phyloP scores from a whole-genome alignment of 2,329 filamentous ascomycete species.

The Coniella vitis region DNA sequence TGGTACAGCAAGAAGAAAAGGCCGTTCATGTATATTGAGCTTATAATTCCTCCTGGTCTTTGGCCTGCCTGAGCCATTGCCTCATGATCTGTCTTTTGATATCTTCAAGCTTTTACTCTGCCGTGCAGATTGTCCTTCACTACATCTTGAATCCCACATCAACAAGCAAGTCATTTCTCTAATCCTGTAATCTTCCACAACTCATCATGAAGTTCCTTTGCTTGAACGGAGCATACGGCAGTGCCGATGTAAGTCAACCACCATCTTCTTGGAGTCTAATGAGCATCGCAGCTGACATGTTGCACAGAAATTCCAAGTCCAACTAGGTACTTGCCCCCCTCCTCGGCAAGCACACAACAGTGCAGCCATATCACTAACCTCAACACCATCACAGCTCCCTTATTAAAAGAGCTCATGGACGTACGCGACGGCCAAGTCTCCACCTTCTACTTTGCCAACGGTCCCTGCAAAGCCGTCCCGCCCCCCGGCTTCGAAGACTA shows the following conservation, averaged over 20 bases:
- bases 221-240: constrained; percentile 45
- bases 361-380: not conserved
- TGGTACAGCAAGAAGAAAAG: too few relatives aligned
- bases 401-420: constrained; percentile 16
- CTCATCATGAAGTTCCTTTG: constrained; percentile 35
- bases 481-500: constrained; percentile 50
- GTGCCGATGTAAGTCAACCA: constrained; percentile 36
- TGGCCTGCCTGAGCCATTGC: too few relatives aligned
- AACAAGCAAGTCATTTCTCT: too few relatives aligned
- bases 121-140: not conserved
- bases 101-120: too few relatives aligned
- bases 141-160: too few relatives aligned
- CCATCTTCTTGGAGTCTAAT: not conserved
- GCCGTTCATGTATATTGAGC: too few relatives aligned
- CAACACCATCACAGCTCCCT: constrained; percentile 2
- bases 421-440: constrained; percentile 4
- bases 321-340: constrained; percentile 33
- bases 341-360: not conserved
- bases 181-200: not conserved
- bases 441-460: constrained; percentile 10
- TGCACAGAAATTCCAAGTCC: constrained; percentile 47
- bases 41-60: too few relatives aligned
- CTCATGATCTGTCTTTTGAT: too few relatives aligned
- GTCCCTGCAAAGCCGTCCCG: constrained; percentile 20
- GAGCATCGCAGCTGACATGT: constrained; percentile 11